phyloP scores from a whole-genome alignment of 1,284 basidiomycete genomes.

The Filobasidium uniguttulatum region DNA sequence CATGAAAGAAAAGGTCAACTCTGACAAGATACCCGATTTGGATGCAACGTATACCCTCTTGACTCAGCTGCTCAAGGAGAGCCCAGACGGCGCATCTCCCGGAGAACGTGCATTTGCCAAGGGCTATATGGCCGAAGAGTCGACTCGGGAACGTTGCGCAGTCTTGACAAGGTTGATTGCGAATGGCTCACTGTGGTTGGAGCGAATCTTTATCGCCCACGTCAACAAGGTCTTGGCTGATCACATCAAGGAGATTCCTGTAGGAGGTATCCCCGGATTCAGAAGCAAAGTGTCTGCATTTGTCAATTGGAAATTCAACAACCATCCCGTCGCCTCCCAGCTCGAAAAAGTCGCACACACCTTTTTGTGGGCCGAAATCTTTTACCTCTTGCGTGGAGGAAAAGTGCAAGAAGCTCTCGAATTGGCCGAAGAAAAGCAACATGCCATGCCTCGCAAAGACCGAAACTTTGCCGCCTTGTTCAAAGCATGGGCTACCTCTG shows the following conservation, averaged over 20 bases:
- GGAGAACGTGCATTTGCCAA: constrained; percentile 39
- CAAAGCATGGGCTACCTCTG: constrained; percentile 60
- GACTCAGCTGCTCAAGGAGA: constrained; percentile 53
- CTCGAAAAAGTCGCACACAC: constrained; percentile 75
- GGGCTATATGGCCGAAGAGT: constrained; percentile 34
- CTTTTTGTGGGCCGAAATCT: constrained; percentile 84
- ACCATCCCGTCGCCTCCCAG: constrained; percentile 68
- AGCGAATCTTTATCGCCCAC: constrained; percentile 26
- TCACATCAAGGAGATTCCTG: constrained; percentile 17
- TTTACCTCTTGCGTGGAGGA: constrained; percentile 79
- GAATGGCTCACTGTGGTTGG: constrained; percentile 41
- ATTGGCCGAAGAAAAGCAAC: constrained; percentile 58
- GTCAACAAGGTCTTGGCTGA: constrained; percentile 11
- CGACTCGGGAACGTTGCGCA: constrained; percentile 16
- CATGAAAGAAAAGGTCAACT: constrained; percentile 17
- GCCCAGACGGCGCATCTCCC: constrained; percentile 54
- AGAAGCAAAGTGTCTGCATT: constrained; percentile 81
- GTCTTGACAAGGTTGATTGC: constrained; percentile 21
- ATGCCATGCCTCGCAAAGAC: constrained; percentile 66
- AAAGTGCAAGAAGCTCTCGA: constrained; percentile 64
- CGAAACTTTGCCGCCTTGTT: constrained; percentile 72
- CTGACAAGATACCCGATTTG: constrained; percentile 43
- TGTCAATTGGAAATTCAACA: constrained; percentile 59
- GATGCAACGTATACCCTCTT: constrained; percentile 68
- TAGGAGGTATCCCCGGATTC: constrained; percentile 84